Evolutionary conservation across 2,329 filamentous ascomycete genomes (phyloP), one percentile per base, ranked within the genome.

Genomic region (Gnomoniopsis sp.): DNA sequence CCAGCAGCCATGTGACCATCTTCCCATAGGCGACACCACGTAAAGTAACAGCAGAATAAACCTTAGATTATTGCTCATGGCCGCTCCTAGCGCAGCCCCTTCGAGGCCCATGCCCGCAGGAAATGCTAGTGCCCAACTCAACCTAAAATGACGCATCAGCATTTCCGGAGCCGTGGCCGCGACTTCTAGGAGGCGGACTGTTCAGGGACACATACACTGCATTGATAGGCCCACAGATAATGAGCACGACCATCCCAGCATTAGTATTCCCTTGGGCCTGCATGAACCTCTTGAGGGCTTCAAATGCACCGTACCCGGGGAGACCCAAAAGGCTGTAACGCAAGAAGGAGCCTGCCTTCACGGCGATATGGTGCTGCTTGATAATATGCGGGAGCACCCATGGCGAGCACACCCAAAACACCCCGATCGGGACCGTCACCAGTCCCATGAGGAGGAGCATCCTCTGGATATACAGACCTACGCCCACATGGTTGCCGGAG

Each of bases 201-300:
- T n/a, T n/a, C n/a, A n/a, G n/a, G n/a, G n/a, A 8, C 26, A 30
- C 26, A 30, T 30, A 30, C 0, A 76, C 55, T 15, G 77, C 75
- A 61, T 82, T 82, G 15, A 79, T 60, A 0, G 79, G 79, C 0
- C 78, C 74, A 43, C 77, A 77, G 23, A 81, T 63, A 1, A 81
- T 49, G 10, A 83, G 69, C 22, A 81, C 73, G 10, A 73, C 70
- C 64, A 82, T 73, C 15, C 75, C 77, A 1, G 76, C 78, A 36
- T 76, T 76, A 69, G 83, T 83, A 34, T 80, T 72, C 1, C 81
- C 80, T 62, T 84, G 81, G 0, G 81, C 78, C 64, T 84, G 80
- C 2, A 82, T 72, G 61, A 82, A 83, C 0, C 81, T 72, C 65
- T 84, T 84, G 1, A 78, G 71, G 0, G 78, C 78, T 61, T 84